phyloP scores from a whole-genome alignment of 129 eudicot species.

The Gnaphalium uliginosum region DNA sequence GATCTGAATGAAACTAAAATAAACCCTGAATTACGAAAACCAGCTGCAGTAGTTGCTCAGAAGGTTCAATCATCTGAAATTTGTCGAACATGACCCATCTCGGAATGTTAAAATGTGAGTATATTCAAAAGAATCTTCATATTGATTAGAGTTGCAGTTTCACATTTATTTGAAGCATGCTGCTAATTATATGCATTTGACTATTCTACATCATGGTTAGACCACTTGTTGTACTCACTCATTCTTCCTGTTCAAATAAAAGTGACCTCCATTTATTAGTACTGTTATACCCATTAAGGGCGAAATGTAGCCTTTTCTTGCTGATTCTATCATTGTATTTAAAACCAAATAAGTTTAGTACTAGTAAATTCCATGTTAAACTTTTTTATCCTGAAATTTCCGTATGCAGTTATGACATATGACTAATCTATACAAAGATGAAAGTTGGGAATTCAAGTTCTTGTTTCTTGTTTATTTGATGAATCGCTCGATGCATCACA shows the following conservation, averaged over 20 bases:
- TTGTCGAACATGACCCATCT: conserved; percentile 26
- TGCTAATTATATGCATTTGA: too few species aligned
- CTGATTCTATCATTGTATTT: too few species aligned
- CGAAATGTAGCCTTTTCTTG: too few species aligned
- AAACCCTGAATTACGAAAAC: conserved; percentile 51
- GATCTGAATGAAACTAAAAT: conserved; percentile 58
- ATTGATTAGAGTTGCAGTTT: background rate
- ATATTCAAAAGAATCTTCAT: background rate
- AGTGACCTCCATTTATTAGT: too few species aligned
- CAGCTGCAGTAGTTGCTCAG: conserved; percentile 33
- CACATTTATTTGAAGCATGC: too few species aligned
- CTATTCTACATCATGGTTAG: too few species aligned
- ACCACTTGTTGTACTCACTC: background rate
- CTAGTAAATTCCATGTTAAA: too few species aligned
- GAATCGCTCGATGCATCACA: background rate
- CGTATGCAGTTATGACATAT: background rate
- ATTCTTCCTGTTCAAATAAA: background rate
- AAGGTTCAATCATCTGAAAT: conserved; percentile 38
- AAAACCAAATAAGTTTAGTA: too few species aligned
- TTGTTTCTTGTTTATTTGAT: background rate
- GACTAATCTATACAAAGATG: conserved; percentile 6
- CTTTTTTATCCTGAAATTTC: background rate
- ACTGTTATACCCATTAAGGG: too few species aligned
- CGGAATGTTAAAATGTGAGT: conserved; percentile 67
- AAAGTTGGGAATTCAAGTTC: conserved; percentile 11